Evolutionary conservation across 306 rosid genomes (phyloP).

Genomic region (Quercus ilex): DNA sequence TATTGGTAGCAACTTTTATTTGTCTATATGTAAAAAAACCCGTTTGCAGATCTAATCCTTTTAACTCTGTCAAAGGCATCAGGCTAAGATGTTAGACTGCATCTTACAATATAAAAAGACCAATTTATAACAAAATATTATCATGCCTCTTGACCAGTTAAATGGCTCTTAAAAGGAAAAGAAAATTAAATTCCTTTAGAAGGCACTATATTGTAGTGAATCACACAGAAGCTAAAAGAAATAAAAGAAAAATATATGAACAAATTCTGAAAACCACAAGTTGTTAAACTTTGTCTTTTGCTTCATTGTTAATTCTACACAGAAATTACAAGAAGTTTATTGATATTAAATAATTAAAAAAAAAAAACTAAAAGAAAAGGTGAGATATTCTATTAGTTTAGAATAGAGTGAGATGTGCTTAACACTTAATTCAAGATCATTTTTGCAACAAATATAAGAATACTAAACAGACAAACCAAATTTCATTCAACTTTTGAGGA

Average conservation of each 20-base stretch:
- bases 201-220: not conserved
- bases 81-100: not conserved
- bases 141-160: not conserved
- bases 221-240: not conserved
- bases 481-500: no score
- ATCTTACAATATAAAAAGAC: not conserved
- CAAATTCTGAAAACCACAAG: not conserved
- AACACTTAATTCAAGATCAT: not conserved
- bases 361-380: not conserved
- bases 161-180: not conserved
- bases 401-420: not conserved
- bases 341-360: no score
- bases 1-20: slow-evolving; percentile 47
- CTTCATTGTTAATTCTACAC: no score
- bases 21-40: slow-evolving; percentile 11
- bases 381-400: not conserved
- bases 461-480: no score
- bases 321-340: no score
- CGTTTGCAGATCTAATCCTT: slow-evolving; percentile 17
- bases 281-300: no score
- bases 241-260: no score
- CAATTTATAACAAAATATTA: not conserved
- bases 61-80: not conserved
- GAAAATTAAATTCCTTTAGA: not conserved
- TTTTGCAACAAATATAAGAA: not conserved